Evolutionary conservation across 306 rosid species (phyloP), one percentile per base, ranked within the genome.

Genomic region (Alnus glutinosa): DNA sequence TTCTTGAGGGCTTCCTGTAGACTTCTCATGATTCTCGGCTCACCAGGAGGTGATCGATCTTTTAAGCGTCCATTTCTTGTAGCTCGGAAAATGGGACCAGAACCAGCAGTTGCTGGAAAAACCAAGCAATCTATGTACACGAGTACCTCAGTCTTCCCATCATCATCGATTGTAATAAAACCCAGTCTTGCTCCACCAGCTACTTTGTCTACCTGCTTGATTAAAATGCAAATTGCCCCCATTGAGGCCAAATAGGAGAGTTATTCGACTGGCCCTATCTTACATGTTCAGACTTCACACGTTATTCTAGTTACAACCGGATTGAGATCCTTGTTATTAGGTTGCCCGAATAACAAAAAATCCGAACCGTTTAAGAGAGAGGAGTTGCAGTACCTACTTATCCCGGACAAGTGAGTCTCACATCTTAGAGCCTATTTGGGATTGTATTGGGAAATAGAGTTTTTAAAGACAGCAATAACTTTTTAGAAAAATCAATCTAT

Each of bases 1-100:
- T 87, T 93, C 83, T 90, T 82, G 55, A 95, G 93, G 80, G 99
- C 99, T 78, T 69, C 66, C 75, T 89, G 85, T 77, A 93, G 97
- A 74, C 97, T 92, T 78, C 96, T 89, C 98, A 95, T 95, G 48
- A 95, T 91, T 80, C 99, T 91, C 15, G 97, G 93, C 72, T 95
- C 98, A 50, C 99, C 98, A 0, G 98, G 98, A n/a, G 87, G 94
- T 37, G 86, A 80, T 71, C 79, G 82, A 73, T 91, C 91, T 79
- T 93, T 95, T 32, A 80, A 68, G 64, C 79, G 89, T 30, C 99
- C 98, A 78, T 93, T 89, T 89, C 97, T 90, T 36, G 83, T 82
- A 70, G 98, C 99, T 50, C 94, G 89, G 77, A 95, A 95, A 48
- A 93, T 23, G 6, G 99, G 98, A 32, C 91, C 89, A 36, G 94